phyloP scores from a whole-genome alignment of 371 early-diverging fungal genomes.

The Rhizopus sp. region DNA sequence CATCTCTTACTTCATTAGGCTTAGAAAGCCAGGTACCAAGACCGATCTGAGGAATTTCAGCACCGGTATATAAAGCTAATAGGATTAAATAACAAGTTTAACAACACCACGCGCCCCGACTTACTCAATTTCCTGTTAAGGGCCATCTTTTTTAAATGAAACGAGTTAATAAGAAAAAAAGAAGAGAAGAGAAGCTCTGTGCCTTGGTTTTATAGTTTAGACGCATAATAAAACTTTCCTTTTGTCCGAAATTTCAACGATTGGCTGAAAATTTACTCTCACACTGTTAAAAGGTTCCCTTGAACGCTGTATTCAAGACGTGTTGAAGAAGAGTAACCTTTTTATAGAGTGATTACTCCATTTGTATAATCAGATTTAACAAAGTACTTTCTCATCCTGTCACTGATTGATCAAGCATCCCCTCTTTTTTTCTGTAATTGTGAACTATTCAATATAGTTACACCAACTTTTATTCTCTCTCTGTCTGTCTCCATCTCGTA shows the following conservation, averaged over 20 bases:
- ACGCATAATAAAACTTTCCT: slow-evolving; percentile 19
- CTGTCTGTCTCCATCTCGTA: too few relatives aligned
- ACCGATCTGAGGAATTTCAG: slow-evolving; percentile 51
- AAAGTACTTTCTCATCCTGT: too few relatives aligned
- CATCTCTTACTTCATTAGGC: slow-evolving; percentile 57
- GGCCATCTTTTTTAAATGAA: slow-evolving; percentile 11
- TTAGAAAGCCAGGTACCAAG: slow-evolving; percentile 66
- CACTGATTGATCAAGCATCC: too few relatives aligned
- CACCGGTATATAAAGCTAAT: slow-evolving; percentile 58
- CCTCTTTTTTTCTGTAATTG: too few relatives aligned
- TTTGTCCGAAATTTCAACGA: slow-evolving; percentile 24
- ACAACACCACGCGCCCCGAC: background rate
- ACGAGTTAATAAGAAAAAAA: background rate
- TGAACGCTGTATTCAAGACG: too few relatives aligned
- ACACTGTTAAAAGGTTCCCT: too few relatives aligned
- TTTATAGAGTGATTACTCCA: too few relatives aligned
- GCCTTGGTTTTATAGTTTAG: slow-evolving; percentile 9
- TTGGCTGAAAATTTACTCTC: slow-evolving; percentile 6
- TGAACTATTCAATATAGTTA: too few relatives aligned
- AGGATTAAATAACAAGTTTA: background rate
- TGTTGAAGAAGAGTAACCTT: background rate
- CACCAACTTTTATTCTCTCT: too few relatives aligned
- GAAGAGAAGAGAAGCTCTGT: background rate
- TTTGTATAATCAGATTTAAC: too few relatives aligned
- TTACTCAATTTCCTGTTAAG: slow-evolving; percentile 28